Evolutionary conservation across 2,329 filamentous ascomycete genomes (phyloP).

Genomic region (Verticillium klebahnii): DNA sequence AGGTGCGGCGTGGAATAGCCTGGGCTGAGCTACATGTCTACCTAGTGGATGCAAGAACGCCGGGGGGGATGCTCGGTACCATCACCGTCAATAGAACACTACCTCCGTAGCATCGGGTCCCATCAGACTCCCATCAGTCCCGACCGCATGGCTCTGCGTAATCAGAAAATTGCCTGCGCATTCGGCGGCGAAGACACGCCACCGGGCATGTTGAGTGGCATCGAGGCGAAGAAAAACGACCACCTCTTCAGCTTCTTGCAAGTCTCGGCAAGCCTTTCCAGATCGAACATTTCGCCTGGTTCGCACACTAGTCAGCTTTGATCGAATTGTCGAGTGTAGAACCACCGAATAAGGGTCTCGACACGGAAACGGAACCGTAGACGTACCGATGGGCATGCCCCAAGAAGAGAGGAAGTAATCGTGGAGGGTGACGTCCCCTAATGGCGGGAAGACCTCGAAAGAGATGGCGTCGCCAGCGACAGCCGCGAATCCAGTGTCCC

Average conservation of each 20-base stretch:
- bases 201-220: slow-evolving; percentile 35
- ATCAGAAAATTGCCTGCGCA: slow-evolving; percentile 34
- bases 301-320: neutral
- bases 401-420: slow-evolving; percentile 44
- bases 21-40: no score
- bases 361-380: neutral
- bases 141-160: neutral
- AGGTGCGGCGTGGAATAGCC: no score
- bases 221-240: slow-evolving; percentile 35
- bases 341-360: neutral
- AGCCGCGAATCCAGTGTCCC: slow-evolving; percentile 39
- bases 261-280: slow-evolving; percentile 31
- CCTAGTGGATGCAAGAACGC: no score
- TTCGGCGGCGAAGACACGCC: slow-evolving; percentile 40
- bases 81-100: neutral
- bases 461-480: slow-evolving; percentile 36
- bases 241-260: slow-evolving; percentile 27
- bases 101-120: neutral
- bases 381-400: slow-evolving; percentile 42
- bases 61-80: neutral
- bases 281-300: slow-evolving; percentile 36
- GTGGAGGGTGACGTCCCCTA: slow-evolving; percentile 32
- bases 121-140: neutral
- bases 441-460: slow-evolving; percentile 33
- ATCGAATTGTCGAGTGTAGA: neutral